These are phyloP conservation scores for Torulaspora delbrueckii DNA, from an alignment of 805 yeast species.

Conservation along the genomic window DNA sequence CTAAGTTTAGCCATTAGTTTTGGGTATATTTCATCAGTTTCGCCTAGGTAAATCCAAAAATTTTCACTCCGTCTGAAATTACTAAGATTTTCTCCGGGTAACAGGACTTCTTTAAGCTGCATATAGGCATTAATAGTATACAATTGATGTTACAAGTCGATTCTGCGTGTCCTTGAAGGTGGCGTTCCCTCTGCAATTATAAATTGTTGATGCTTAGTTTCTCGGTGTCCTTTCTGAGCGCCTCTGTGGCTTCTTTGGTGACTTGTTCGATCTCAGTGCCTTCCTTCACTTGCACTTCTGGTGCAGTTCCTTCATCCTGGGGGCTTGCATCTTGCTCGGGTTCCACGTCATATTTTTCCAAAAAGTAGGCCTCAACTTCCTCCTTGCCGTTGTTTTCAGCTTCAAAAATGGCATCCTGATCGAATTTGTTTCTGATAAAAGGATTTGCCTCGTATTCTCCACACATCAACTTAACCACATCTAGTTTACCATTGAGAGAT, in stretches of 20 bases:
- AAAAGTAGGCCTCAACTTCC: slow-evolving; percentile 72
- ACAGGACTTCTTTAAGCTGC: background rate
- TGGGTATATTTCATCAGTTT: background rate
- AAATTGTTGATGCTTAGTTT: slow-evolving; percentile 7
- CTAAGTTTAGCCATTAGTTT: background rate
- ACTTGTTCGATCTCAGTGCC: slow-evolving; percentile 50
- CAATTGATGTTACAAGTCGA: background rate
- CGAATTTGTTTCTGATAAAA: slow-evolving; percentile 63
- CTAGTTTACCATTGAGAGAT: slow-evolving; percentile 76
- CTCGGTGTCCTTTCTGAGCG: slow-evolving; percentile 25
- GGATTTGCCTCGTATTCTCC: slow-evolving; percentile 79
- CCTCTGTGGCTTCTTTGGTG: slow-evolving; percentile 45
- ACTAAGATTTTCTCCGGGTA: slow-evolving; percentile 7
- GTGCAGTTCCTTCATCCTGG: slow-evolving; percentile 36
- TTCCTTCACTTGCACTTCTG: slow-evolving; percentile 39
- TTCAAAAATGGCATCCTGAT: slow-evolving; percentile 81
- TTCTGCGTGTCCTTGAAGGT: background rate
- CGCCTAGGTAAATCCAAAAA: slow-evolving; percentile 5
- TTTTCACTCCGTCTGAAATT: slow-evolving; percentile 11
- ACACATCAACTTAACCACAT: slow-evolving; percentile 62
- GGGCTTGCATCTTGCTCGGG: slow-evolving; percentile 51
- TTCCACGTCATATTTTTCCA: slow-evolving; percentile 66
- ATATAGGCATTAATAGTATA: slow-evolving; percentile 2
- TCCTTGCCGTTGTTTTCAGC: slow-evolving; percentile 77
- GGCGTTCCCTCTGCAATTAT: background rate